Evolutionary conservation across 2,329 filamentous ascomycete species (phyloP).

Genomic region (Magnaporthiopsis rhizophila): DNA sequence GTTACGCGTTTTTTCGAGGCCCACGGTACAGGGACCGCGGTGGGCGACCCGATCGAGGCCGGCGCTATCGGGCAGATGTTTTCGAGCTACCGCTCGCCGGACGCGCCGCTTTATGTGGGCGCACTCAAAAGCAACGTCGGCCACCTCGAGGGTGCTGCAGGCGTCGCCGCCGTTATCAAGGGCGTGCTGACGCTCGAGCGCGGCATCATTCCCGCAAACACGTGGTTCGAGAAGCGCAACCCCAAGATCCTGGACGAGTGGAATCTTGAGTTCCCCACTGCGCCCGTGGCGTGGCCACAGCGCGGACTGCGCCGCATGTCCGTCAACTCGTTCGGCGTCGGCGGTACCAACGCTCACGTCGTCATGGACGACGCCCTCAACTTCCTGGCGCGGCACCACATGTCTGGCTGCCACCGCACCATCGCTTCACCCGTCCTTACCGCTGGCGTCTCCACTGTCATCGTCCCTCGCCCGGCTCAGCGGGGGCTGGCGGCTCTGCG

Average conservation of each 20-base stretch:
- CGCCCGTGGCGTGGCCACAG: conserved; percentile 12
- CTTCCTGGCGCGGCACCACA: conserved; percentile 2
- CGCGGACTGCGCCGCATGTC: conserved; percentile 16
- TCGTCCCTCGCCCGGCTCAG: background rate
- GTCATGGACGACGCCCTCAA: conserved; percentile 14
- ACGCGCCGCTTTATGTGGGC: conserved; percentile 14
- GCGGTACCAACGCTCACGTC: conserved; percentile 22
- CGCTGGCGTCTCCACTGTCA: no score
- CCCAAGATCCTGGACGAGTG: conserved; percentile 15
- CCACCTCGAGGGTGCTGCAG: conserved; percentile 18
- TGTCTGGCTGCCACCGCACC: conserved; percentile 10
- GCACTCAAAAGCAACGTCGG: conserved; percentile 21
- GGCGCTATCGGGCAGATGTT: conserved; percentile 13
- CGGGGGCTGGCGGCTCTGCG: background rate
- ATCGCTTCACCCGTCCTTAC: background rate
- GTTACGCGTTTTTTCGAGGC: conserved; percentile 24
- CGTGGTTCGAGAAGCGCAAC: conserved; percentile 15
- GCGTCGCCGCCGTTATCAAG: conserved; percentile 18
- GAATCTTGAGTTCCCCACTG: conserved; percentile 13
- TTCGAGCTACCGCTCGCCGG: conserved; percentile 7
- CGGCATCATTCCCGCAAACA: conserved; percentile 17
- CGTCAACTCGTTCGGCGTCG: conserved; percentile 24
- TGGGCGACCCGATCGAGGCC: conserved; percentile 20
- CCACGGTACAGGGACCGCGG: conserved; percentile 31
- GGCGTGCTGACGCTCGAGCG: conserved; percentile 16